These are phyloP conservation scores for Lanmaoa pseudosensibilis DNA, from an alignment of 768 basidiomycete genomes.

Conservation along the genomic window DNA sequence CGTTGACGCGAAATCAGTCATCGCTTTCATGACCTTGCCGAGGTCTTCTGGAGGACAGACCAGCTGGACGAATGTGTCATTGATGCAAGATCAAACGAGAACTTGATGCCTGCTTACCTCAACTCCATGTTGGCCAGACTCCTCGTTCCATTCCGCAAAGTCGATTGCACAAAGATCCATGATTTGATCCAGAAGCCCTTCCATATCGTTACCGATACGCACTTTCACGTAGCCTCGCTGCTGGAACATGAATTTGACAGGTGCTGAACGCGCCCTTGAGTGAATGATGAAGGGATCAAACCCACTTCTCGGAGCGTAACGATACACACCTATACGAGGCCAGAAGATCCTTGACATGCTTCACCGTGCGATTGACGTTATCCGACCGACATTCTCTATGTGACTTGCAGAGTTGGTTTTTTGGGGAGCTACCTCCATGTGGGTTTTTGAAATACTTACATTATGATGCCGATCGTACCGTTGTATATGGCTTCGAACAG, in stretches of 20 bases:
- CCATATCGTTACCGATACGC: constrained; percentile 36
- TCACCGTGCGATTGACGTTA: constrained; percentile 61
- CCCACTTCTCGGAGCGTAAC: not conserved
- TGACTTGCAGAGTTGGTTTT: constrained; percentile 23
- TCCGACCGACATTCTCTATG: constrained; percentile 61
- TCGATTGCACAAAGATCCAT: constrained; percentile 45
- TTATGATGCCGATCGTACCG: constrained; percentile 60
- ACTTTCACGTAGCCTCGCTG: constrained; percentile 54
- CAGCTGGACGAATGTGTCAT: constrained; percentile 35
- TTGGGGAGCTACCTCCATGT: not conserved
- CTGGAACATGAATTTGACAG: constrained; percentile 66
- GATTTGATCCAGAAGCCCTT: constrained; percentile 40
- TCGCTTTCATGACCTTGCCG: constrained; percentile 37
- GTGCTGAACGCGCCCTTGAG: constrained; percentile 56
- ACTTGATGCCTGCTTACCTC: constrained; percentile 30
- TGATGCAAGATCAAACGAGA: not conserved
- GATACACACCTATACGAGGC: constrained; percentile 45
- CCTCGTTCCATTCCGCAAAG: constrained; percentile 41
- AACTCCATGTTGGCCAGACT: constrained; percentile 32
- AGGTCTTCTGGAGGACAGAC: constrained; percentile 45
- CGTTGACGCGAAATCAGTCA: constrained; percentile 27
- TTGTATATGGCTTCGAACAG: constrained; percentile 62
- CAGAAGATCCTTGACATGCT: constrained; percentile 54
- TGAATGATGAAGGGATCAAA: not conserved
- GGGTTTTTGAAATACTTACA: constrained; percentile 47